Conservation (phyloP, 2,329 filamentous ascomycete genomes). For the Tolypocladium album region DNA sequence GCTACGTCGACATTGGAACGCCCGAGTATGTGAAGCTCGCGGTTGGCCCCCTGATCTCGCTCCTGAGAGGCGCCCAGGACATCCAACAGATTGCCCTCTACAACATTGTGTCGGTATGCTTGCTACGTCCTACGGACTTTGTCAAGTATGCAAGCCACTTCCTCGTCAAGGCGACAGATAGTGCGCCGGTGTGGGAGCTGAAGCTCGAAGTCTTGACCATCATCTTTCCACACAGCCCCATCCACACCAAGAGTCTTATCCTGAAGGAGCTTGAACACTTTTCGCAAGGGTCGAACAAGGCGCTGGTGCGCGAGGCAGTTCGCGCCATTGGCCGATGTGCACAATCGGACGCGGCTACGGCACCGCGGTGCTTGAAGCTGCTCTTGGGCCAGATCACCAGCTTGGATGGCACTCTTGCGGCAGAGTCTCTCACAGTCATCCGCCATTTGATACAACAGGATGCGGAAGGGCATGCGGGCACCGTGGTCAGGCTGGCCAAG, state of each 20-base stretch:
- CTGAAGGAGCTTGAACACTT: slow-evolving; percentile 93
- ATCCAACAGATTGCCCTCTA: slow-evolving; percentile 84
- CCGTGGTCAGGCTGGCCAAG: slow-evolving; percentile 80
- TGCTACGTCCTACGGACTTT: slow-evolving; percentile 67
- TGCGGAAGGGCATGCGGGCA: slow-evolving; percentile 67
- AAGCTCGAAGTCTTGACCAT: slow-evolving; percentile 88
- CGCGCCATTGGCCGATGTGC: slow-evolving; percentile 90
- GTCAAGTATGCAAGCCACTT: slow-evolving; percentile 85
- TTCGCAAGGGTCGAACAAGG: slow-evolving; percentile 60
- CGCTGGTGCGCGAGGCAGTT: slow-evolving; percentile 79
- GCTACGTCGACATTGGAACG: slow-evolving; percentile 77
- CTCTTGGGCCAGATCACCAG: slow-evolving; percentile 82
- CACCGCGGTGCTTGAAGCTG: slow-evolving; percentile 69
- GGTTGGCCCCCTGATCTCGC: slow-evolving; percentile 74
- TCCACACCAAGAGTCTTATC: slow-evolving; percentile 72
- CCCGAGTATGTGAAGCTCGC: slow-evolving; percentile 62
- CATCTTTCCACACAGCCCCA: slow-evolving; percentile 73
- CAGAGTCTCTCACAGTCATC: slow-evolving; percentile 89
- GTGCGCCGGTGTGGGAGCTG: slow-evolving; percentile 73
- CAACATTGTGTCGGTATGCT: slow-evolving; percentile 89
- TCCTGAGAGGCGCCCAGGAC: slow-evolving; percentile 75
- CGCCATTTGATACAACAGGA: slow-evolving; percentile 91
- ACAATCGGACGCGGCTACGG: slow-evolving; percentile 60
- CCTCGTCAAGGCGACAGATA: slow-evolving; percentile 69
- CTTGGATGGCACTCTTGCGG: slow-evolving; percentile 76